Evolutionary conservation across 2,329 filamentous ascomycete genomes (phyloP).

Genomic region (Cadophora gregata): DNA sequence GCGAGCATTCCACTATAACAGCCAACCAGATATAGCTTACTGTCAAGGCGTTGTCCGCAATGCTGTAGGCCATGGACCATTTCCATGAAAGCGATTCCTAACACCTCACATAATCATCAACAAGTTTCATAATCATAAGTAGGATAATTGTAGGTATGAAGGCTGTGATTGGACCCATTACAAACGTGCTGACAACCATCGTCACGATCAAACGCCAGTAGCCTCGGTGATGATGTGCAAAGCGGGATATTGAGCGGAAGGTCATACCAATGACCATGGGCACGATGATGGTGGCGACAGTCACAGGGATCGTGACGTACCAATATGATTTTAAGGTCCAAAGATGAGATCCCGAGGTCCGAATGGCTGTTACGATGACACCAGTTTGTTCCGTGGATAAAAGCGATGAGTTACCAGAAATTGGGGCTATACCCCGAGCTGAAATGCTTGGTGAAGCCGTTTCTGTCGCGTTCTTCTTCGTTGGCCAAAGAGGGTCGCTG

Average conservation of each 20-base stretch:
- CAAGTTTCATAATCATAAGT: no score
- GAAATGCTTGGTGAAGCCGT: not conserved
- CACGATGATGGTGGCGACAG: not conserved
- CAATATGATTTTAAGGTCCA: slow-evolving; percentile 1
- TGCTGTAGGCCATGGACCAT: no score
- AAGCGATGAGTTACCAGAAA: not conserved
- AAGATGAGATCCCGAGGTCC: not conserved
- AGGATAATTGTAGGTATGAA: no score
- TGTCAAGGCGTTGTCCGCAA: no score
- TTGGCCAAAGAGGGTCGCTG: not conserved
- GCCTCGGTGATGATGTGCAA: no score
- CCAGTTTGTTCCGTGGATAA: not conserved
- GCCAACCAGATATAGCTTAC: no score
- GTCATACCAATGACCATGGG: not conserved
- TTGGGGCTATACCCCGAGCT: not conserved
- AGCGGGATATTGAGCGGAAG: not conserved
- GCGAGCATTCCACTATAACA: no score
- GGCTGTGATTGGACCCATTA: no score
- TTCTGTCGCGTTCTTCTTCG: not conserved
- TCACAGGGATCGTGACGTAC: not conserved
- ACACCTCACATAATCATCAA: no score
- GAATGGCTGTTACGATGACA: not conserved
- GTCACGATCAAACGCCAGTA: no score
- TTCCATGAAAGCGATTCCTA: no score
- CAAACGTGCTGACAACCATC: no score